A percentile compares a stretch with the other conserved stretches of the same genome.
These are phyloP conservation scores for Ophiostoma montium DNA, from an alignment of 2,329 filamentous ascomycete species.

Conservation along the genomic window DNA sequence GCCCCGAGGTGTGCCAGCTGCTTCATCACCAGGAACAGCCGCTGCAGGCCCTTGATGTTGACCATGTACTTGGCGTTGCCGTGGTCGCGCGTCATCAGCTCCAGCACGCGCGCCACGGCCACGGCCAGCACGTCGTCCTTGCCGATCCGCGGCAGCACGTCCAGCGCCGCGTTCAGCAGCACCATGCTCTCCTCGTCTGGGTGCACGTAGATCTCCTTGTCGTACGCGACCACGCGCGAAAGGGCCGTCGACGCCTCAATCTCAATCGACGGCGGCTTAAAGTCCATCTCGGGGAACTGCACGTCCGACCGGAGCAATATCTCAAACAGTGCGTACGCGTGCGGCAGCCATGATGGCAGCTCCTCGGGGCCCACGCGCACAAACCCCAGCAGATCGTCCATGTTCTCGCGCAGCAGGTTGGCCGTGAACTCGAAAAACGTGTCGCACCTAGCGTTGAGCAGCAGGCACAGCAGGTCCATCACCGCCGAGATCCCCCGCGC, in stretches of 20 bases:
- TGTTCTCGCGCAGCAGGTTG: constrained; percentile 60
- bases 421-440: constrained; percentile 68
- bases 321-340: constrained; percentile 80
- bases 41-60: constrained; percentile 74
- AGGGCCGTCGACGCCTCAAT: constrained; percentile 25
- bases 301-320: constrained; percentile 81
- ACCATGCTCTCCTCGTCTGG: constrained; percentile 49
- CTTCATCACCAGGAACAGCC: constrained; percentile 89
- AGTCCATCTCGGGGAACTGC: constrained; percentile 59
- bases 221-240: too few relatives aligned
- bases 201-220: too few relatives aligned
- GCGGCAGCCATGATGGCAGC: constrained; percentile 82
- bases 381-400: constrained; percentile 63
- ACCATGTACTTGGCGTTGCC: constrained; percentile 54
- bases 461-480: constrained; percentile 76
- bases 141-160: constrained; percentile 70
- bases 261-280: constrained; percentile 43
- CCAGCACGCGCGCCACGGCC: constrained; percentile 68
- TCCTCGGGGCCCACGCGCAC: constrained; percentile 63
- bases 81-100: constrained; percentile 73
- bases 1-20: constrained; percentile 72
- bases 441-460: constrained; percentile 58
- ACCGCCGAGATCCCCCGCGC: constrained; percentile 63
- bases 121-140: constrained; percentile 78
- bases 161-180: constrained; percentile 65